Conservation (phyloP, 805 yeast species). For the Candida lessepsii region DNA sequence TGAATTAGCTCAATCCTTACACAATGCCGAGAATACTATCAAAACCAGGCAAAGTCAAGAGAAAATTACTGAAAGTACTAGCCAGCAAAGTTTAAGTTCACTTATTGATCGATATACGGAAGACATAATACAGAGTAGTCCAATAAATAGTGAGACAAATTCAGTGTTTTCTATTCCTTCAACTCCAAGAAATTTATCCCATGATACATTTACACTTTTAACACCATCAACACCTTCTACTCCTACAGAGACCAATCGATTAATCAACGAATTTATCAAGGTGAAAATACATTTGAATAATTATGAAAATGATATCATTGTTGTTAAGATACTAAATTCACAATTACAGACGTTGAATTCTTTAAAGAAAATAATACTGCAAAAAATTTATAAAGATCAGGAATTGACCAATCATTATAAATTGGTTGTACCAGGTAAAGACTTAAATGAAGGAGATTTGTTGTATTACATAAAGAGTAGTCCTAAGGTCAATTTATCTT, state of each 20-base stretch:
- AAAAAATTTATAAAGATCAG: constrained; percentile 31
- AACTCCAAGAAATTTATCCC: background rate
- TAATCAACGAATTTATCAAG: constrained; percentile 17
- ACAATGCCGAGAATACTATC: too few relatives aligned
- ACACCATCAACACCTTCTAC: constrained; percentile 14
- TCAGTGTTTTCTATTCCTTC: constrained; percentile 12
- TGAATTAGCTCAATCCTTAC: too few relatives aligned
- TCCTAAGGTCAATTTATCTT: constrained; percentile 24
- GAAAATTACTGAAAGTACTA: constrained; percentile 14
- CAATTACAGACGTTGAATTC: constrained; percentile 24
- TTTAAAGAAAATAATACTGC: constrained; percentile 27
- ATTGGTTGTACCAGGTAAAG: constrained; percentile 13
- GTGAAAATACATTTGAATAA: constrained; percentile 27
- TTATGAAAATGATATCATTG: constrained; percentile 30
- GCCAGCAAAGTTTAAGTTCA: constrained; percentile 23
- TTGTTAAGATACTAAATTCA: constrained; percentile 22
- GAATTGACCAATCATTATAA: constrained; percentile 27
- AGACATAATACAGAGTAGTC: too few relatives aligned
- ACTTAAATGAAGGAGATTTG: constrained; percentile 14
- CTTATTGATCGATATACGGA: constrained; percentile 3
- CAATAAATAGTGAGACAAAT: background rate
- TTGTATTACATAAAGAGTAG: constrained; percentile 18
- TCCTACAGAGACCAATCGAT: constrained; percentile 1
- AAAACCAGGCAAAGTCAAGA: too few relatives aligned
- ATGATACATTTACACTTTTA: constrained; percentile 3